phyloP scores from a whole-genome alignment of 1,284 basidiomycete species.

The Ceratobasidium papillatum region DNA sequence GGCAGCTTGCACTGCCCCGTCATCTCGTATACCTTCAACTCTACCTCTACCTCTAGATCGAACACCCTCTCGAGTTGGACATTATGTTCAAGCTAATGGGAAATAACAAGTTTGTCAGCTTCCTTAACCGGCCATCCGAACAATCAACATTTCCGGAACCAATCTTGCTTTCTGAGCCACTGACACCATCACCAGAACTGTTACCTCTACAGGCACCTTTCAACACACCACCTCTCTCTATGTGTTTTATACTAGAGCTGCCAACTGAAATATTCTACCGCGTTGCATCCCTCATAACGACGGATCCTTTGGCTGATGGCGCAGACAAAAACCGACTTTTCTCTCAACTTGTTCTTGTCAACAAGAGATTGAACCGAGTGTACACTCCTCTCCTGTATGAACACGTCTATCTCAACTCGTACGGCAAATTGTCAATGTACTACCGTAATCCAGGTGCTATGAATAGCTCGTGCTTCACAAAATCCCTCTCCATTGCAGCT shows the following conservation, averaged over 20 bases:
- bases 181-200: neutral
- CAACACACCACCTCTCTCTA: neutral
- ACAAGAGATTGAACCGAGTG: neutral
- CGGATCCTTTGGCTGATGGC: neutral
- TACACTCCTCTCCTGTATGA: conserved; percentile 15
- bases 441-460: neutral
- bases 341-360: conserved; percentile 2
- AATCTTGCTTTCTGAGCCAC: neutral
- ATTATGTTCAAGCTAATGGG: neutral
- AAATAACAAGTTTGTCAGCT: neutral
- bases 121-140: neutral
- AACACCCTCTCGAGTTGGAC: neutral
- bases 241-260: neutral
- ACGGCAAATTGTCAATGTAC: neutral
- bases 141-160: neutral
- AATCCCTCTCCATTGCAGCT: neutral
- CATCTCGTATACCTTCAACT: neutral
- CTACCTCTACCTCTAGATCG: neutral
- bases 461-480: neutral
- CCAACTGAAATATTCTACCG: conserved; percentile 11
- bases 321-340: neutral
- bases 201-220: too few species aligned
- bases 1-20: neutral
- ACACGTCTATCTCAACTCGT: conserved; percentile 1
- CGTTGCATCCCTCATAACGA: neutral